A percentile compares a stretch with the other conserved stretches of the same genome.
Conservation (phyloP, 257 asterid genomes). For the Solanum appendiculatum region DNA sequence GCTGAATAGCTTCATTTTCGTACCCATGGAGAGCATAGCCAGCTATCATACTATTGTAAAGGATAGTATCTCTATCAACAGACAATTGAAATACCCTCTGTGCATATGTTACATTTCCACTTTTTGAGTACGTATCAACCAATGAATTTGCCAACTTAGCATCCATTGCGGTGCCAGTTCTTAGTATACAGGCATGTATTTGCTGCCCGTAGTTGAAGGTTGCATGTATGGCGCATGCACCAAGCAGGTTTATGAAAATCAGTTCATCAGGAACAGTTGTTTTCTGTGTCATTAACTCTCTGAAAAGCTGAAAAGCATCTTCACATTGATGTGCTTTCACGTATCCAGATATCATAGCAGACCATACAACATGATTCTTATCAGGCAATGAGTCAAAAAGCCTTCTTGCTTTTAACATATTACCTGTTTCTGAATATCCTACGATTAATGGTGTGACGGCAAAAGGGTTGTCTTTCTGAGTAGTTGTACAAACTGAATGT, state of each 20-base stretch:
- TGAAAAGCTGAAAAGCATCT: slow-evolving; percentile 63
- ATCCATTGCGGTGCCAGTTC: slow-evolving; percentile 33
- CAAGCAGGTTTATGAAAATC: slow-evolving; percentile 51
- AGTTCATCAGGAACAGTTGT: slow-evolving; percentile 33
- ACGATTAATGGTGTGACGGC: slow-evolving; percentile 60
- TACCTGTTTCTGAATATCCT: slow-evolving; percentile 53
- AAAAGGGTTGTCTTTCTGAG: slow-evolving; percentile 30
- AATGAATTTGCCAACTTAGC: slow-evolving; percentile 47
- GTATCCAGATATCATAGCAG: slow-evolving; percentile 70
- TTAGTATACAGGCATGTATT: slow-evolving; percentile 55
- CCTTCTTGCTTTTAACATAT: slow-evolving; percentile 51
- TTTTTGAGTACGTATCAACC: slow-evolving; percentile 81
- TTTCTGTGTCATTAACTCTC: slow-evolving; percentile 26
- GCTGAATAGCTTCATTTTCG: slow-evolving; percentile 42
- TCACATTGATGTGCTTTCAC: slow-evolving; percentile 43
- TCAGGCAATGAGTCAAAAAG: slow-evolving; percentile 50
- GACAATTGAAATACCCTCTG: slow-evolving; percentile 32
- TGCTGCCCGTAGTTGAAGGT: slow-evolving; percentile 60
- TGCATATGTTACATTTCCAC: slow-evolving; percentile 58
- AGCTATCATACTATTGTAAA: slow-evolving; percentile 74
- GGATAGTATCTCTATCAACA: slow-evolving; percentile 34
- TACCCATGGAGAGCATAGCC: slow-evolving; percentile 83
- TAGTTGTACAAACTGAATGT: slow-evolving; percentile 22
- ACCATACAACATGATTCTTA: slow-evolving; percentile 64
- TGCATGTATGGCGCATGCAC: slow-evolving; percentile 58